Evolutionary conservation across 83 land plant species (phyloP), one percentile per base, ranked within the genome.

Genomic region (Picea mariana): DNA sequence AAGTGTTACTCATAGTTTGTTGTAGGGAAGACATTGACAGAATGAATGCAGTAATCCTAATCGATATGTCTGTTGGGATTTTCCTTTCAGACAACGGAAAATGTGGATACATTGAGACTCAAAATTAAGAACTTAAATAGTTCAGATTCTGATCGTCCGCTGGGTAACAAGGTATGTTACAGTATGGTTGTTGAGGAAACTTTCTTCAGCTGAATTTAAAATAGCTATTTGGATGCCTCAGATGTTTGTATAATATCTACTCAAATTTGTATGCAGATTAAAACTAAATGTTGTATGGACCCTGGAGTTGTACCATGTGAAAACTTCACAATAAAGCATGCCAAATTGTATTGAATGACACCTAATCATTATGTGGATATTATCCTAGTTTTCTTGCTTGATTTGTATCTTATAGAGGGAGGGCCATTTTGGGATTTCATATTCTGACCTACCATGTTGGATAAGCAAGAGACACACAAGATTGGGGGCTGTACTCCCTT

Each of bases 51-150:
- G 38, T 34, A 20, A 38, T 34, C 20, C 34, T 73, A 73, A n/a
- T 3, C 13, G 23, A 73, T 9, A n/a, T 52, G 24, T 7, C 11
- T 44, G 21, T n/a, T 40, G 58, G 13, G 58, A 52, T 47, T n/a
- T 44, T 11, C 17, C n/a, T 73, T 73, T 73, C 77, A 44, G 77
- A 58, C 77, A 20, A 47, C 20, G 58, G 58, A 11, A 52, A 52
- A 52, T 52, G 58, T 52, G 2, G 77, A 73, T 73, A 16, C 75
- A 71, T 40, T 20, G 21, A 73, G 21, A 73, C 26, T 42, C 21
- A 73, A 44, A 73, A 73, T 73, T 47, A 73, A 73, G 55, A 73
- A 73, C 47, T 44, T 73, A 44, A 73, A 23, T 73, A 73, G 42
- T 73, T 73, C 77, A n/a, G 77, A 44, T 73, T n/a, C 58, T 20